Conservation (phyloP, 345 rosid species). For the Gossypium thurberi region DNA sequence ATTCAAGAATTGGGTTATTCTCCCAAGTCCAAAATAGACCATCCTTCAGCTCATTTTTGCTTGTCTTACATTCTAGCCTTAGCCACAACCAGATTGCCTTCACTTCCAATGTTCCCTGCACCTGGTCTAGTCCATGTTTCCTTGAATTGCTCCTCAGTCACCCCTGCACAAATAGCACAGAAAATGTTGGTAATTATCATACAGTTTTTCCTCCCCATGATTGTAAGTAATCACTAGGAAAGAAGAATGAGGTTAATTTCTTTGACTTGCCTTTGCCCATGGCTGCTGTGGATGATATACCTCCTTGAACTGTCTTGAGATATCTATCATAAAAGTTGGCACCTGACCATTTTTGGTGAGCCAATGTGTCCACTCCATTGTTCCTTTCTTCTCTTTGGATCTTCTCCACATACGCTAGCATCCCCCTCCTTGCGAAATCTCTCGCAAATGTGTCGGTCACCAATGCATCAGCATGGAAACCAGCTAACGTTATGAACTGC, state of each 20-base stretch:
- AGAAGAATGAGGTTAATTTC: neutral
- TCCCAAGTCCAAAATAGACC: neutral
- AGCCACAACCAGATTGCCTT: slow-evolving; percentile 46
- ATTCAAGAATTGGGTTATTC: neutral
- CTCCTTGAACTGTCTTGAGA: slow-evolving; percentile 89
- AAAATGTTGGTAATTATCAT: neutral
- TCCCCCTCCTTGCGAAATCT: slow-evolving; percentile 79
- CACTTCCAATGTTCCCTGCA: slow-evolving; percentile 37
- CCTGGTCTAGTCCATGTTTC: slow-evolving; percentile 78
- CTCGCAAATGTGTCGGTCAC: slow-evolving; percentile 74
- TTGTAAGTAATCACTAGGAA: neutral
- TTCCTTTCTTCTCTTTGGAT: slow-evolving; percentile 94
- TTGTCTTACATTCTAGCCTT: slow-evolving; percentile 64
- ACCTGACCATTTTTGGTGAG: slow-evolving; percentile 98
- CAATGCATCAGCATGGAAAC: slow-evolving; percentile 92
- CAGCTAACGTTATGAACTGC: slow-evolving; percentile 94
- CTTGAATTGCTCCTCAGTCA: slow-evolving; percentile 95
- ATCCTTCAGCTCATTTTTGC: neutral
- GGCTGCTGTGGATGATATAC: slow-evolving; percentile 93
- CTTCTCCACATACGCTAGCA: slow-evolving; percentile 94
- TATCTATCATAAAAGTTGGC: slow-evolving; percentile 87
- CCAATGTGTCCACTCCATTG: slow-evolving; percentile 86
- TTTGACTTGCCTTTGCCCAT: slow-evolving; percentile 81
- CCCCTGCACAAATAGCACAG: slow-evolving; percentile 36
- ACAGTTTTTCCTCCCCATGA: neutral